Evolutionary conservation across 257 asterid species (phyloP).

Genomic region (Salvia splendens): DNA sequence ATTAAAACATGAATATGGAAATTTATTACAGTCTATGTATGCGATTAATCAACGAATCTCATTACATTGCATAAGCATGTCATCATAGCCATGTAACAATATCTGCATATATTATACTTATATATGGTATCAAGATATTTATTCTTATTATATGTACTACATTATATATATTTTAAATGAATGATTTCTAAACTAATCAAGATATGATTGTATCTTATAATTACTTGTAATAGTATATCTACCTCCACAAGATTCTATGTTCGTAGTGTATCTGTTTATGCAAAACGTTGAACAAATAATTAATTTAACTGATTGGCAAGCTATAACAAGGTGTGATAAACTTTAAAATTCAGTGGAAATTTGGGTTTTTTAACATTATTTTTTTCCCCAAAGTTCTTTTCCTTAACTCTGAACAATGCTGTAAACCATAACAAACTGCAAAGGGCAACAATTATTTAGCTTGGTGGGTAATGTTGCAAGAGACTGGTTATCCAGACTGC

Average conservation of each 20-base stretch:
- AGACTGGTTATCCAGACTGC: neutral
- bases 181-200: no score
- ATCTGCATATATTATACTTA: neutral
- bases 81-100: neutral
- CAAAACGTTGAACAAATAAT: neutral
- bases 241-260: neutral
- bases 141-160: neutral
- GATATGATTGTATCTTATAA: no score
- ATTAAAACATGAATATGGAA: neutral
- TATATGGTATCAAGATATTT: neutral
- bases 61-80: neutral
- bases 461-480: neutral
- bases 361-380: neutral
- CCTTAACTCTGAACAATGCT: neutral
- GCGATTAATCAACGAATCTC: neutral
- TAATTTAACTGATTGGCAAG: neutral
- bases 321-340: neutral
- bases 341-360: neutral
- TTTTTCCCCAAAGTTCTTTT: neutral
- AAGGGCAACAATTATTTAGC: neutral
- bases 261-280: neutral
- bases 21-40: neutral
- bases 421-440: neutral
- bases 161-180: neutral
- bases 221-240: no score